phyloP scores from a whole-genome alignment of 768 basidiomycete species.

The Mycena amicta region DNA sequence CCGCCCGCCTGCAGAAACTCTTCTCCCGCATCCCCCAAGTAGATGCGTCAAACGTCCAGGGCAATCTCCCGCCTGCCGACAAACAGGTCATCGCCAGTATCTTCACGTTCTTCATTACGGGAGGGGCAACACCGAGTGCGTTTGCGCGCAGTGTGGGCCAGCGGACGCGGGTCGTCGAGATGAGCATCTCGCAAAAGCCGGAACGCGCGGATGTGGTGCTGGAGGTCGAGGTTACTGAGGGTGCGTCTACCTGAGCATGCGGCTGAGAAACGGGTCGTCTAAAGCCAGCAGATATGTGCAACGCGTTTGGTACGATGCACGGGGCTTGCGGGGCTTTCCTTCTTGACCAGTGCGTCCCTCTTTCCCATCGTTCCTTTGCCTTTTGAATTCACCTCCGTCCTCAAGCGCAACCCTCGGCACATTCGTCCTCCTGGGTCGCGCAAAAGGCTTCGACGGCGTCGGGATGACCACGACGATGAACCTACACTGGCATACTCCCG shows the following conservation, averaged over 20 bases:
- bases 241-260: too few species aligned
- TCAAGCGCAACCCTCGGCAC: background rate
- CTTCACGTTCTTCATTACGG: background rate
- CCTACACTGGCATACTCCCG: constrained; percentile 49
- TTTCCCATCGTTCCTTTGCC: background rate
- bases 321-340: constrained; percentile 60
- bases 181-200: background rate
- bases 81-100: background rate
- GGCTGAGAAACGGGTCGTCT: background rate
- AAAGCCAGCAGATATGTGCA: constrained; percentile 53
- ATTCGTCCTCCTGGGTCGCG: constrained; percentile 34
- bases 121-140: background rate
- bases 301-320: constrained; percentile 49
- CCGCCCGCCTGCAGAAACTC: background rate
- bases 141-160: background rate
- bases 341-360: constrained; percentile 55
- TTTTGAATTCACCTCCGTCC: background rate
- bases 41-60: background rate
- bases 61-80: background rate
- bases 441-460: constrained; percentile 41
- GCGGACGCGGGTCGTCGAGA: background rate
- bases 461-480: constrained; percentile 57
- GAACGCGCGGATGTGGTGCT: background rate
- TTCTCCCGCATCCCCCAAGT: background rate
- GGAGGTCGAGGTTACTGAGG: background rate